phyloP scores from a whole-genome alignment of 2,329 filamentous ascomycete species.

The Calcarisporium arbuscula region DNA sequence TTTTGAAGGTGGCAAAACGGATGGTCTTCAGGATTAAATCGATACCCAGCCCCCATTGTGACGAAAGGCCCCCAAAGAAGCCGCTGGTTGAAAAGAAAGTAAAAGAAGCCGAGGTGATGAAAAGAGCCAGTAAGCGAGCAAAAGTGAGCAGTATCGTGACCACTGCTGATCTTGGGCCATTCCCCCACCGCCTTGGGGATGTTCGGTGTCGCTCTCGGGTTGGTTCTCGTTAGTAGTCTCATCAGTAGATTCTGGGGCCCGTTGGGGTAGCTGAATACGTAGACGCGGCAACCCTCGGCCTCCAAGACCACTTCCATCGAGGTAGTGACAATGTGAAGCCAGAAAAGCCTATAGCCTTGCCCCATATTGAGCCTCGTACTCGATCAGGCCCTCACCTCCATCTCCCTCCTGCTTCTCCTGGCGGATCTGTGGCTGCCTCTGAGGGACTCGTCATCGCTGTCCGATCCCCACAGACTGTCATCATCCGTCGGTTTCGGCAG shows the following conservation, averaged over 20 bases:
- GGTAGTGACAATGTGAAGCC: conserved; percentile 46
- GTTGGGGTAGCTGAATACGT: conserved; percentile 40
- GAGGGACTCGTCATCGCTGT: conserved; percentile 37
- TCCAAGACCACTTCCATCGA: conserved; percentile 50
- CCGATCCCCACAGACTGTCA: conserved; percentile 46
- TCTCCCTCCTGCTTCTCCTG: conserved; percentile 82
- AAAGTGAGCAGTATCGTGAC: conserved; percentile 53
- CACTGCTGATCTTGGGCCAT: conserved; percentile 34
- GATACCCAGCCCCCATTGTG: conserved; percentile 55
- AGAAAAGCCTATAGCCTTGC: conserved; percentile 51
- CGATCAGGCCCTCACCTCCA: conserved; percentile 63
- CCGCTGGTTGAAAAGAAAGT: conserved; percentile 80
- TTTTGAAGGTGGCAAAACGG: conserved; percentile 68
- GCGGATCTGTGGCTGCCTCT: conserved; percentile 63
- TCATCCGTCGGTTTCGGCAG: conserved; percentile 74
- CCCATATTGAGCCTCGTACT: conserved; percentile 40
- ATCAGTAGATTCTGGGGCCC: conserved; percentile 16
- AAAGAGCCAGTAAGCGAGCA: conserved; percentile 66
- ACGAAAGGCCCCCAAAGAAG: conserved; percentile 63
- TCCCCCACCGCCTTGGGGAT: conserved; percentile 17
- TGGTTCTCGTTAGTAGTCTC: conserved; percentile 5
- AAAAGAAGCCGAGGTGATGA: conserved; percentile 69
- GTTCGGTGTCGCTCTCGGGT: conserved; percentile 16
- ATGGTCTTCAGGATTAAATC: conserved; percentile 77
- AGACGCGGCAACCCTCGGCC: conserved; percentile 46